Percentiles rank a stretch among this genome's conserved stretches.
Conservation (phyloP, 2,329 filamentous ascomycete species). For the Tolypocladium cylindrosporum region DNA sequence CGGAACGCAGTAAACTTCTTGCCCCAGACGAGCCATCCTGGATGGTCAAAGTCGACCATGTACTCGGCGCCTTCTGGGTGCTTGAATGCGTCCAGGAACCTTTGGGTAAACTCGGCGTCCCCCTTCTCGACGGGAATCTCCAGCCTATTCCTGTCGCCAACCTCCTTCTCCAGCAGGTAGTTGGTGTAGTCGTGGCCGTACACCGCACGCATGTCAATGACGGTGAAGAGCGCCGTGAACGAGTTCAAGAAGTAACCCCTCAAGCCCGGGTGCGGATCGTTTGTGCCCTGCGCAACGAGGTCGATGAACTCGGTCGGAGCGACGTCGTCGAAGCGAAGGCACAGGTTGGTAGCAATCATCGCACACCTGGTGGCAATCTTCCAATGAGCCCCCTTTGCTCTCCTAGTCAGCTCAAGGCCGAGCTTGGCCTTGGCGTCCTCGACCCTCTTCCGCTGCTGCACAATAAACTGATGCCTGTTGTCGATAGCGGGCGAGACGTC, state of each 20-base stretch:
- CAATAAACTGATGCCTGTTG: constrained; percentile 57
- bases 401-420: constrained; percentile 69
- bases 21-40: constrained; percentile 94
- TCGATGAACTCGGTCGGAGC: constrained; percentile 75
- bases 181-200: constrained; percentile 83
- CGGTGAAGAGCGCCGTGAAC: constrained; percentile 66
- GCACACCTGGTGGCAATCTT: constrained; percentile 87
- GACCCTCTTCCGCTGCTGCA: constrained; percentile 64
- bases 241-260: constrained; percentile 73
- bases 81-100: constrained; percentile 69
- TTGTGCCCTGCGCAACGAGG: constrained; percentile 70
- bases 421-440: constrained; percentile 76
- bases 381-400: constrained; percentile 80
- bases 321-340: constrained; percentile 82
- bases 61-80: constrained; percentile 61
- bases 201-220: constrained; percentile 75
- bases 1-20: constrained; percentile 75
- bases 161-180: constrained; percentile 71
- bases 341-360: constrained; percentile 83
- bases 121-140: constrained; percentile 63
- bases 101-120: constrained; percentile 67
- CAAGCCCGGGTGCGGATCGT: constrained; percentile 82
- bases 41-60: constrained; percentile 84
- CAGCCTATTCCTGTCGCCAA: constrained; percentile 62
- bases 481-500: constrained; percentile 53